Conservation (phyloP, 495 filamentous ascomycete genomes). For the Talaromyces wortmannii region DNA sequence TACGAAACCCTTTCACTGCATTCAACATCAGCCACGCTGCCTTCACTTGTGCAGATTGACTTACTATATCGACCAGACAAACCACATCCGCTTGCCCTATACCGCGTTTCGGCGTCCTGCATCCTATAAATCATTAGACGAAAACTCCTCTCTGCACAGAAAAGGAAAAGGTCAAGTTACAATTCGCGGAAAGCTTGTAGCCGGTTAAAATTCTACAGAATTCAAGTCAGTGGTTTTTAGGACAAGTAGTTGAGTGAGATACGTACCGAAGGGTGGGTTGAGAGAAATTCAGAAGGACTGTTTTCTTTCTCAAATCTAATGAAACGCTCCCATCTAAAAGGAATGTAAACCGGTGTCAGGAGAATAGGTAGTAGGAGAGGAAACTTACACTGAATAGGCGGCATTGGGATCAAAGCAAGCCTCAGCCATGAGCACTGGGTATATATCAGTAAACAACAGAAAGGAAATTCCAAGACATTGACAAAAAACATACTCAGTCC, state of each 20-base stretch:
- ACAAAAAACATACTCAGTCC: constrained; percentile 53
- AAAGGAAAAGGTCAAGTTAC: constrained; percentile 17
- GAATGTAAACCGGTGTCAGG: not conserved
- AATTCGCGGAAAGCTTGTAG: constrained; percentile 63
- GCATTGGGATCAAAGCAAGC: constrained; percentile 68
- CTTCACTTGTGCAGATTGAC: constrained; percentile 2
- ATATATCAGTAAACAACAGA: constrained; percentile 7
- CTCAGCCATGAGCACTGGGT: constrained; percentile 53
- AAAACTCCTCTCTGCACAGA: not conserved
- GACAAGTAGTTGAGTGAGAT: not conserved
- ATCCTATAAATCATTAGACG: constrained; percentile 17
- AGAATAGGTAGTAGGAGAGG: not conserved
- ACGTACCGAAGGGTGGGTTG: constrained; percentile 76
- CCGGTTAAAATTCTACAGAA: constrained; percentile 53
- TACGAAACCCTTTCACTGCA: constrained; percentile 28
- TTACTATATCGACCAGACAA: constrained; percentile 20
- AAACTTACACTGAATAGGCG: constrained; percentile 51
- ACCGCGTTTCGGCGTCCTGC: constrained; percentile 24
- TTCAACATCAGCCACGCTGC: not conserved
- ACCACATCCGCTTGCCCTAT: constrained; percentile 28
- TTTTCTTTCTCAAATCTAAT: constrained; percentile 38
- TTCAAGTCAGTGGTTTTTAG: constrained; percentile 10
- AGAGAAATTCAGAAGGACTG: constrained; percentile 68
- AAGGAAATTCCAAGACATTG: constrained; percentile 49
- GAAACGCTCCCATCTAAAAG: constrained; percentile 64